Evolutionary conservation across 192 early-diverging fungal species (phyloP), one percentile per base, ranked within the genome.

Genomic region (Geosiphon pyriformis): DNA sequence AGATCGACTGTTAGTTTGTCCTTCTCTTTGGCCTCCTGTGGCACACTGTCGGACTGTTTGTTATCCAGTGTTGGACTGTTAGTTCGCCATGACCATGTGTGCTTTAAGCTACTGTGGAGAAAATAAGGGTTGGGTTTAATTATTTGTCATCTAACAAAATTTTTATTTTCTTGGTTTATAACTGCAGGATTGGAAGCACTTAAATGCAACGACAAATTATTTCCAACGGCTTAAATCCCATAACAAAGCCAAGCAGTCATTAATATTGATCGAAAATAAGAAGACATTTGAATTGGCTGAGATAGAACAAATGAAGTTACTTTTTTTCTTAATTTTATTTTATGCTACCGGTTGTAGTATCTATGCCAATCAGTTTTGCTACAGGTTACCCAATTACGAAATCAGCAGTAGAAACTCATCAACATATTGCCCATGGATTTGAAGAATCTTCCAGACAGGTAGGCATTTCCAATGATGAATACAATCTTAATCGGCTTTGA

Each of bases 61-160:
- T 68, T 68, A 27, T 31, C 55, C 18, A 33, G 54, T 68, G 37
- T 68, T 68, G 58, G 18, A 60, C 67, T 69, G 29, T 69, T 61
- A 0, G 58, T 69, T 69, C 29, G 58, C 12, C 47, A 69, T 61
- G 56, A 35, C 56, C 58, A 15, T 68, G 2, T 68, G 3, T 59
- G 22, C 15, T 62, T 15, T 61, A n/a, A n/a, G n/a, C n/a, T n/a
- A n/a, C n/a, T n/a, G n/a, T n/a, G 58, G 25, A 59, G 1, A 30
- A 35, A 42, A 37, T 53, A 37, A 48, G 25, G 6, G 10, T 33
- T 58, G 1, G 6, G 18, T 58, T 33, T 20, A 17, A 1, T 62
- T 62, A 49, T 62, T 10, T 47, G 47, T 47, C 33, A 61, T 47
- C n/a, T 11, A 0, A 10, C 10, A 25, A 61, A 62, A 26, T 57